Evolutionary conservation across 257 asterid species (phyloP).

Genomic region (Phtheirospermum japonicum): DNA sequence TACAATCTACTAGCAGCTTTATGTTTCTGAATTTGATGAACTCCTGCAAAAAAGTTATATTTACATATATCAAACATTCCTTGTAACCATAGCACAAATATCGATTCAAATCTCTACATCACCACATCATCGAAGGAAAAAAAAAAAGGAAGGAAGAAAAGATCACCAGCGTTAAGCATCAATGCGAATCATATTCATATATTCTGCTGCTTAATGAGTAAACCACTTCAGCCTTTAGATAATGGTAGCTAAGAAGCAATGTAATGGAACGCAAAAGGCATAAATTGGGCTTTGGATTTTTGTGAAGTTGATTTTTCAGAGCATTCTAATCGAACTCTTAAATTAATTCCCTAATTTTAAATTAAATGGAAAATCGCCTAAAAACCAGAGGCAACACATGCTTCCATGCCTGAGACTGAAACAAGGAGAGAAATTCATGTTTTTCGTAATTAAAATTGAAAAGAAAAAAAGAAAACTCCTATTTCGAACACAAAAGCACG

Average conservation of each 20-base stretch:
- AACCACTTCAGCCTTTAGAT: neutral
- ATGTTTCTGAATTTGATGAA: constrained; percentile 29
- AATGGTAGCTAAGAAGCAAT: too few relatives aligned
- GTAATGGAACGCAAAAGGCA: neutral
- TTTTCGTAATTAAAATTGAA: too few relatives aligned
- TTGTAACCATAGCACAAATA: too few relatives aligned
- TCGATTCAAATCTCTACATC: too few relatives aligned
- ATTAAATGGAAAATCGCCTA: neutral
- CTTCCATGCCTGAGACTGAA: neutral
- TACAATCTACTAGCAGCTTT: constrained; percentile 27
- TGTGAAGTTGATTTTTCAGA: neutral
- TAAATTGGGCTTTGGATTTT: neutral
- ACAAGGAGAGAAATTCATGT: neutral
- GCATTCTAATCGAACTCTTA: neutral
- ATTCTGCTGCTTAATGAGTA: too few relatives aligned
- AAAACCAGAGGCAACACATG: neutral
- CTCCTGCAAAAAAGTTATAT: constrained; percentile 38
- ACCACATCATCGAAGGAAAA: too few relatives aligned
- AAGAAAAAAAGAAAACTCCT: too few relatives aligned
- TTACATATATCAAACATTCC: neutral
- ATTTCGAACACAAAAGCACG: neutral
- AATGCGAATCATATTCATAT: too few relatives aligned
- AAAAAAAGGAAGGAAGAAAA: too few relatives aligned
- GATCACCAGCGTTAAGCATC: too few relatives aligned
- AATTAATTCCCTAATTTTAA: constrained; percentile 2